A percentile compares a stretch with the other conserved stretches of the same genome.
phyloP scores from a whole-genome alignment of 345 rosid genomes.

The Eucalyptus pauciflora region DNA sequence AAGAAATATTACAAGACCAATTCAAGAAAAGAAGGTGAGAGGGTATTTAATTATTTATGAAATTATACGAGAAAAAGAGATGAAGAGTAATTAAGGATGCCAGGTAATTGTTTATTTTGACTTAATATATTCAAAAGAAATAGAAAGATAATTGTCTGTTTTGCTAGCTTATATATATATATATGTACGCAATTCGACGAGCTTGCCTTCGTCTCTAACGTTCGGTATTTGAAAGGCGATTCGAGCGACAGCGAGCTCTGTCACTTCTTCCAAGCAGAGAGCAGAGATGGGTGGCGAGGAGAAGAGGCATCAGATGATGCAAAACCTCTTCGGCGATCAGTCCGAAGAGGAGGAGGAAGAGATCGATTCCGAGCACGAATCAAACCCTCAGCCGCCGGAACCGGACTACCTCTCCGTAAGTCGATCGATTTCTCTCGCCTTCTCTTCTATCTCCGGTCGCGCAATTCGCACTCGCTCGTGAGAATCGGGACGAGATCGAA shows the following conservation, averaged over 20 bases:
- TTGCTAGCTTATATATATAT: not conserved
- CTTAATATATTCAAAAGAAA: not conserved
- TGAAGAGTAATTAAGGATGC: not conserved
- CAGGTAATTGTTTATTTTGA: not conserved
- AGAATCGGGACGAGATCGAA: not conserved
- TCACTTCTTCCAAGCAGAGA: not conserved
- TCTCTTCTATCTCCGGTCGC: not conserved
- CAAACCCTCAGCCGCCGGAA: slow-evolving; percentile 77
- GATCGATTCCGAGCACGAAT: slow-evolving; percentile 93
- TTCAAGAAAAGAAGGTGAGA: not conserved
- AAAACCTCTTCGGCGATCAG: slow-evolving; percentile 88
- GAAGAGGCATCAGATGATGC: slow-evolving; percentile 96
- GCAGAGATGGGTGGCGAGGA: slow-evolving; percentile 64
- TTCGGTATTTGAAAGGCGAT: not conserved
- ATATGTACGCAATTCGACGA: not conserved
- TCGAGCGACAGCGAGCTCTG: not conserved
- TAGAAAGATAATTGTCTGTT: not conserved
- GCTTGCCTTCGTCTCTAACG: not conserved
- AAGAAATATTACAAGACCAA: not conserved
- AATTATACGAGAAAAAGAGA: not conserved
- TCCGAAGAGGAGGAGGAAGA: slow-evolving; percentile 92
- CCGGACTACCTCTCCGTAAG: slow-evolving; percentile 70
- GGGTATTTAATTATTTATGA: not conserved
- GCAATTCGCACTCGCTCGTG: not conserved
- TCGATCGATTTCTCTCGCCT: not conserved